Percentiles rank a stretch among this genome's conserved stretches.
Conservation (phyloP, 306 rosid species). For the Rosa lucieae region DNA sequence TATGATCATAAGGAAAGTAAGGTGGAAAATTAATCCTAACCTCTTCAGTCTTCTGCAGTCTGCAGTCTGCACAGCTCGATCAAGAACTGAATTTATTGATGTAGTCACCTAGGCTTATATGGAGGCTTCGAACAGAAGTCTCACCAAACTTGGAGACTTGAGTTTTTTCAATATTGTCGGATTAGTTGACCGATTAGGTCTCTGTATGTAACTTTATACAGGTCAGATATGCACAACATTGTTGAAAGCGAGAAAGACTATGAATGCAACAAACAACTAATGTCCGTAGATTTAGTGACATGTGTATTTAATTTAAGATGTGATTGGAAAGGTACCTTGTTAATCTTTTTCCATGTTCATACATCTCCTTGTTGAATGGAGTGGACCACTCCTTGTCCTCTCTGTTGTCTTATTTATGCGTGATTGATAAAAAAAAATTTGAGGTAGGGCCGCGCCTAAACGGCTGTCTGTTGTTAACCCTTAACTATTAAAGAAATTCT, state of each 20-base stretch:
- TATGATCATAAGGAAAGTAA: not conserved
- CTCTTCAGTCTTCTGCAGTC: not conserved
- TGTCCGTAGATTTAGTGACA: too few relatives aligned
- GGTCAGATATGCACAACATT: too few relatives aligned
- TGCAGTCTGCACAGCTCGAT: not conserved
- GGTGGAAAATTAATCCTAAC: not conserved
- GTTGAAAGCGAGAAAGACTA: not conserved
- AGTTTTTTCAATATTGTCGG: not conserved
- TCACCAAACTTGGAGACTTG: not conserved
- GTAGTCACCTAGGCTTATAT: not conserved
- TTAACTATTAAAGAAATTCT: too few relatives aligned
- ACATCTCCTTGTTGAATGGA: too few relatives aligned
- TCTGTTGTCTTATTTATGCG: too few relatives aligned
- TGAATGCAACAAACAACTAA: not conserved
- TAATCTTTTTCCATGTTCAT: too few relatives aligned
- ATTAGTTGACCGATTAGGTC: not conserved
- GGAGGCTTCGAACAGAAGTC: not conserved
- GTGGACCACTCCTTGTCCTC: too few relatives aligned
- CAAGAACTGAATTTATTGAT: not conserved
- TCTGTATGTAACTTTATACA: not conserved
- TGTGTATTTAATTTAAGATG: too few relatives aligned
- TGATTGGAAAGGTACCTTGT: too few relatives aligned
- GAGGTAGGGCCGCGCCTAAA: too few relatives aligned
- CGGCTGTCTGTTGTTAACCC: too few relatives aligned
- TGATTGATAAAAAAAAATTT: too few relatives aligned